These are phyloP conservation scores for Toxoplasma gondii DNA, from an alignment of 169 alveolate genomes.

Conservation along the genomic window DNA sequence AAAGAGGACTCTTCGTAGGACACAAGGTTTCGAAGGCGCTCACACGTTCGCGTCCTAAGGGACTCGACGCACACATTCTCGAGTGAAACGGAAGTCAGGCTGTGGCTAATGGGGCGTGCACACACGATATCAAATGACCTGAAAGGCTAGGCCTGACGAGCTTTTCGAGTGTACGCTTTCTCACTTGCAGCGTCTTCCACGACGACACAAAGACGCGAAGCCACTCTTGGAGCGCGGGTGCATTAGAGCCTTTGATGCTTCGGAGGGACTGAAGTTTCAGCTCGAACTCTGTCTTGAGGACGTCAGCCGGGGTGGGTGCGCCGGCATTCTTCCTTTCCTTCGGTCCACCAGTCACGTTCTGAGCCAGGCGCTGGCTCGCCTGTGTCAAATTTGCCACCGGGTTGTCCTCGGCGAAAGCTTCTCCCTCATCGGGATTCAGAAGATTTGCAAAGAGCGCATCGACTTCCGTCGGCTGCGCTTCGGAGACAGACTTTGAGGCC, in stretches of 20 bases:
- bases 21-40: too few relatives aligned
- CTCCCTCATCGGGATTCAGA: not conserved
- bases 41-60: not conserved
- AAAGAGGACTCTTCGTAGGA: too few relatives aligned
- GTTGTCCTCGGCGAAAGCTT: not conserved
- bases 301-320: conserved; percentile 2
- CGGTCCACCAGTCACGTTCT: not conserved
- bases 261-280: not conserved
- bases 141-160: too few relatives aligned
- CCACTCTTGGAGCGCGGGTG: conserved; percentile 26
- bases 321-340: not conserved
- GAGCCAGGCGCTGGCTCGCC: conserved; percentile 26
- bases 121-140: too few relatives aligned
- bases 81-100: too few relatives aligned
- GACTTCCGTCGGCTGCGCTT: not conserved
- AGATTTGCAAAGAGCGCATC: not conserved
- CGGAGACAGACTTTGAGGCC: not conserved
- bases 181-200: conserved; percentile 30
- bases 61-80: too few relatives aligned
- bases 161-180: not conserved
- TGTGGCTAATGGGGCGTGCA: too few relatives aligned
- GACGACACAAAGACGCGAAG: not conserved
- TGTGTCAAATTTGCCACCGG: not conserved
- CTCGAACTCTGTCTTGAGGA: not conserved
- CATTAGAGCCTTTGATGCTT: not conserved